Base-by-base conservation (phyloP, 1,284 basidiomycete genomes). In the Afroboletus lepidellus region DNA sequence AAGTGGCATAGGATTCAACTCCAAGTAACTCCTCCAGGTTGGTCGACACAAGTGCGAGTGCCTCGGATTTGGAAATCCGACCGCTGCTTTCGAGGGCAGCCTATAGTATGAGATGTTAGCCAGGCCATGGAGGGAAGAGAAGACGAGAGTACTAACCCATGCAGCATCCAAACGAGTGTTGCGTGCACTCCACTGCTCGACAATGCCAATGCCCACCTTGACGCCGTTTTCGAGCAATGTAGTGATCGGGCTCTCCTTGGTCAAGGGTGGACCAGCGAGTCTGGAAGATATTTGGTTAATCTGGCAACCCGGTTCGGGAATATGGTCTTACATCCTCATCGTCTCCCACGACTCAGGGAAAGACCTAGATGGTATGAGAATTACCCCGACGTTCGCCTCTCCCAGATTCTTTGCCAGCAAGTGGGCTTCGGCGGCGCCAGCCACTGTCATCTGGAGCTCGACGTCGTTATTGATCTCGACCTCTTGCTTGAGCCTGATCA, bases 401-500 rank as follows among this genome's bases (percentile, higher is more conserved):
- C 82, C 85, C 5, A 98, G 74, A 57, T 94, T 81, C 49, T 83
- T 75, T 0, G 93, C 92, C 30, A 95, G 70, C 16, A 90, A 67
- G 65, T 91, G 80, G 0, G 90, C 83, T 66, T 97, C 94, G 0
- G 83, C 69, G 0, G 77, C 93, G 11, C 92, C 90, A 3, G 80
- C 74, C 49, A 90, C 77, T 3, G 82, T 86, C 60, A 90, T 57
- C 53, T 73, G 77, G 29, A 89, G 67, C 1, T 59, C 51, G 1
- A 63, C 63, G 5, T 74, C 61, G 18, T 52, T 64, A 23, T 60
- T 64, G 0, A 62, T 57, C 53, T 91, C 89, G 9, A 90, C 77
- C 58, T 92, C 84, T 53, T 77, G 76, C 77, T 93, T 92, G 50
- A 97, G 74, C n/a, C 79, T 69, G 37, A 96, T 74, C 24, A 97